Evolutionary conservation across 768 basidiomycete species (phyloP), one percentile per base, ranked within the genome.

Genomic region (Neoboletus subvelutipes): DNA sequence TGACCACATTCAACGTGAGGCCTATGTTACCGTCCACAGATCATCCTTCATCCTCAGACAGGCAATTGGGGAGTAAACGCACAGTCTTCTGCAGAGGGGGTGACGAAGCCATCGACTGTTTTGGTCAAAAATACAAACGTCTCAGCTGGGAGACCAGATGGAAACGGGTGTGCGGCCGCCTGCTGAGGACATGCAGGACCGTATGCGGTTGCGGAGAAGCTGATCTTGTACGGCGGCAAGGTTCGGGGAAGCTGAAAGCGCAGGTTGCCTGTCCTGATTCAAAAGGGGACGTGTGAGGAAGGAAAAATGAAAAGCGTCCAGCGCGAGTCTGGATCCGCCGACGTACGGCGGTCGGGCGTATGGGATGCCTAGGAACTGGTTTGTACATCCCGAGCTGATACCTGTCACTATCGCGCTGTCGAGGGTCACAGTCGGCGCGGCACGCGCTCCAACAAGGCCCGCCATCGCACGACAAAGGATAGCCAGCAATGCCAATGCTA

Each of bases 1-100:
- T 76, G 22, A 82, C 62, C 18, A 85, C 76, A 57, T 85, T 83
- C 37, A 86, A 55, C 1, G 77, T 82, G 18, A 85, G 70, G 67
- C 83, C 82, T 64, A 26, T 11, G 0, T 18, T 20, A 26, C 4
- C 28, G 20, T 34, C 15, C 34, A 33, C 33, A 15, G 15, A 6
- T 13, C 5, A 37, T 48, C 8, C 10, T 17, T 52, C 9, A 45
- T 18, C 20, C 9, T 18, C 15, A 15, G 34, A 34, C 13, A 15
- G 13, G 6, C 34, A 15, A 34, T 6, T 34, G 13, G 6, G 34
- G 13, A 34, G 15, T 13, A 4, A 6, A 58, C 78, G 64, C 56
- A 82, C 82, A 83, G 58, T 82, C 82, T 61, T 82, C 80, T 18
- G 68, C 60, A 24, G 42, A 24, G 7, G 77, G 72, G 28, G 72